Evolutionary conservation across 192 early-diverging fungal genomes (phyloP).

Genomic region (Lobosporangium transversale): DNA sequence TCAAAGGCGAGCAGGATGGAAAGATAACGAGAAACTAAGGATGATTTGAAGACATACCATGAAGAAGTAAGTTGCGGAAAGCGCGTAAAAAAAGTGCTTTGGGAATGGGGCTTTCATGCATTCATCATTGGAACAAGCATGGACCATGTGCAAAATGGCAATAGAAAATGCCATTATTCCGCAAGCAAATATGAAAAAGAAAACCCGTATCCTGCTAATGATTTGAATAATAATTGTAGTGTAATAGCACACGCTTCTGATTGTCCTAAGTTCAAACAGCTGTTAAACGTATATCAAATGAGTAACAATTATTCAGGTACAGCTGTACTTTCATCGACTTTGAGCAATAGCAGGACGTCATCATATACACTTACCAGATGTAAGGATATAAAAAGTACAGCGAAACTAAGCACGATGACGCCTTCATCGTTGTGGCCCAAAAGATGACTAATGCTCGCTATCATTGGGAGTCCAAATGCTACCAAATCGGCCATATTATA

Average conservation of each 20-base stretch:
- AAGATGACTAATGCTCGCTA: conserved; percentile 15
- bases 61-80: conserved; percentile 21
- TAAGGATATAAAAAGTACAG: conserved; percentile 14
- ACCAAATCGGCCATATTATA: conserved; percentile 18
- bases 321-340: too few species aligned
- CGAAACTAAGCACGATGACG: conserved; percentile 7
- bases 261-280: conserved; percentile 29
- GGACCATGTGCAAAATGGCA: conserved; percentile 13
- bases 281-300: not conserved
- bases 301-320: too few species aligned
- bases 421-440: not conserved
- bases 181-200: conserved; percentile 43
- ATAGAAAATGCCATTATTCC: conserved; percentile 23
- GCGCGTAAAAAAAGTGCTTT: not conserved
- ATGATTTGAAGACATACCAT: conserved; percentile 5
- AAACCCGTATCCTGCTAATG: conserved; percentile 18
- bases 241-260: conserved; percentile 20
- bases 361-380: conserved; percentile 12
- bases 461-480: conserved; percentile 8
- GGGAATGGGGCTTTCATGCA: too few species aligned
- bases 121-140: conserved; percentile 3
- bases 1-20: too few species aligned
- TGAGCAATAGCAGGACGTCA: too few species aligned
- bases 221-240: conserved; percentile 22
- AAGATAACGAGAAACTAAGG: too few species aligned